Base-by-base conservation (phyloP, 805 yeast species). In the Naumovozyma baii region DNA sequence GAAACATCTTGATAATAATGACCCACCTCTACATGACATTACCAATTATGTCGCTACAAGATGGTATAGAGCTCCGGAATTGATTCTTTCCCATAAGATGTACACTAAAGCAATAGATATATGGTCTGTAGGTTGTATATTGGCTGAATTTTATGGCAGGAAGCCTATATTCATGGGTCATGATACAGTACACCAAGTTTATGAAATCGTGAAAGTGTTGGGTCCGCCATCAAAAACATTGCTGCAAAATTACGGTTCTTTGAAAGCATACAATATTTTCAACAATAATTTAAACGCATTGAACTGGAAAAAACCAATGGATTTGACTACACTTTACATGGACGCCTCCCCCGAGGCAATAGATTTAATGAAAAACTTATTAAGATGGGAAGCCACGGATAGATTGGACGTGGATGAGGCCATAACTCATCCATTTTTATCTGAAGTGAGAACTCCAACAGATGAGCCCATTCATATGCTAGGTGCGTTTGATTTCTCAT, bases 31-130 rank as follows among this genome's bases (percentile, higher is more conserved):
- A 13, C 52, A 64, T 22, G 68, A 73, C 13, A 83, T 83, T 19
- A 83, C 94, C 9, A 80, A 77, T 49, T 88, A 88, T 55, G 96
- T 88, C 18, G 96, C 96, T 0, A 88, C 96, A 0, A 65, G 96
- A 42, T 88, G 96, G 95, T 88, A 88, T 54, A 68, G 97, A 34
- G 96, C 96, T 0, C 97, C 97, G 0, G 97, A 88, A 53, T 67
- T 88, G 36, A 74, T 88, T 33, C 60, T 87, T 26, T 71, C 83
- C 9, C 68, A 72, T 41, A 70, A 68, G 38, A 52, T 49, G 14
- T 85, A 85, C 54, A 71, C 77, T 3, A 81, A 81, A 41, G 69
- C 75, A 2, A 81, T 88, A 35, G 97, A 88, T 58, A 68, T 88
- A 67, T 88, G 97, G 97, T 87, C 96, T 0, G 76, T 80, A 8